Evolutionary conservation across 1,284 basidiomycete species (phyloP).

Genomic region (Apiotrichum laibachii): DNA sequence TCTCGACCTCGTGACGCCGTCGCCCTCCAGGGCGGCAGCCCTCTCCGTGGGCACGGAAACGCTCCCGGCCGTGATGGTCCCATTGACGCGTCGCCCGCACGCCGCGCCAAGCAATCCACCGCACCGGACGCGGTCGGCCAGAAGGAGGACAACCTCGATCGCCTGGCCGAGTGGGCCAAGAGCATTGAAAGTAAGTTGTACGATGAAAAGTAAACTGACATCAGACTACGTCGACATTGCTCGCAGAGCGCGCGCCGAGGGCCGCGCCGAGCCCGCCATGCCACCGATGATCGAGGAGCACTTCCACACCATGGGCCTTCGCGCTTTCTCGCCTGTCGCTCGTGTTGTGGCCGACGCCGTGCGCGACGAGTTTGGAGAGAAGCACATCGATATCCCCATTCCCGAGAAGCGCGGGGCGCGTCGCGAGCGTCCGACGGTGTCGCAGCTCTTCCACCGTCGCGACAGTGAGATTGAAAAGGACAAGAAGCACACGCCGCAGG

Average conservation of each 20-base stretch:
- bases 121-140: conserved; percentile 10
- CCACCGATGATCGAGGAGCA: conserved; percentile 37
- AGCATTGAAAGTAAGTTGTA: conserved; percentile 38
- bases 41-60: not conserved
- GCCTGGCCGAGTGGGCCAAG: conserved; percentile 47
- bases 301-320: conserved; percentile 29
- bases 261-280: conserved; percentile 36
- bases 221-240: conserved; percentile 46
- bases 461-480: not conserved
- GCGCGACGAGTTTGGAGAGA: not conserved
- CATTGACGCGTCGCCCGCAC: not conserved
- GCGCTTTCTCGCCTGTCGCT: conserved; percentile 22
- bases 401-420: not conserved
- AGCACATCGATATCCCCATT: not conserved
- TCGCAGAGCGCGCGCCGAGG: conserved; percentile 43
- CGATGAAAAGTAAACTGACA: not conserved
- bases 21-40: not conserved
- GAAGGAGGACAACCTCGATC: conserved; percentile 34
- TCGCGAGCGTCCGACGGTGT: not conserved
- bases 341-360: not conserved
- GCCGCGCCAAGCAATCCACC: conserved; percentile 19
- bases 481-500: not conserved
- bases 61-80: not conserved
- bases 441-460: not conserved
- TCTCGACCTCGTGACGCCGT: not conserved